Conservation (phyloP, 108 stramenopile genomes). For the Cyclotella kingstonii region DNA sequence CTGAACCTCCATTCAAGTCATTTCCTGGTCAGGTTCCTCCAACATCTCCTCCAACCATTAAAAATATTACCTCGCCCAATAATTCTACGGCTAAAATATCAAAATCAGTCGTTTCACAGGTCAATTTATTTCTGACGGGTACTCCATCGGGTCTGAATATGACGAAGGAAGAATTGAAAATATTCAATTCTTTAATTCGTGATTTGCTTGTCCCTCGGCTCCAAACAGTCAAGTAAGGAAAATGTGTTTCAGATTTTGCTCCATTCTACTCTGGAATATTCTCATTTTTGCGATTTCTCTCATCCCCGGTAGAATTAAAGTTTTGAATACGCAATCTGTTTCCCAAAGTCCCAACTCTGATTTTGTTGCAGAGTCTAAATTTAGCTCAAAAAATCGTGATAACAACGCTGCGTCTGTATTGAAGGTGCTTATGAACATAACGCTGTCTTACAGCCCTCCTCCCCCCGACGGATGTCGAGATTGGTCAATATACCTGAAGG, state of each 20-base stretch:
- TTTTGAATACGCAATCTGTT: conserved; percentile 15
- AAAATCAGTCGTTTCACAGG: conserved; percentile 14
- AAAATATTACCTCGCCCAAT: no score
- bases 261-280: background rate
- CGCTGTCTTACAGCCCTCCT: conserved; percentile 30
- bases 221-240: conserved; percentile 10
- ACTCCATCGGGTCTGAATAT: conserved; percentile 27
- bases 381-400: conserved; percentile 12
- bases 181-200: conserved; percentile 33
- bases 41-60: conserved; percentile 14
- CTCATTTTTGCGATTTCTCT: no score
- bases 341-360: conserved; percentile 24
- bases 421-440: conserved; percentile 35
- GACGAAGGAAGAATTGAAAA: conserved; percentile 26
- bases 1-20: conserved; percentile 34
- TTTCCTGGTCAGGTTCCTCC: conserved; percentile 36
- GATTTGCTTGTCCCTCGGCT: conserved; percentile 35
- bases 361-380: conserved; percentile 14
- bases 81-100: no score
- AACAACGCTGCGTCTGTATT: conserved; percentile 19
- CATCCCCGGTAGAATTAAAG: no score
- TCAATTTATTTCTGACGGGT: conserved; percentile 39
- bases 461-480: conserved; percentile 37
- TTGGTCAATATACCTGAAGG: conserved; percentile 43
- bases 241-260: background rate